phyloP scores from a whole-genome alignment of 495 filamentous ascomycete species.

The Podospora australis region DNA sequence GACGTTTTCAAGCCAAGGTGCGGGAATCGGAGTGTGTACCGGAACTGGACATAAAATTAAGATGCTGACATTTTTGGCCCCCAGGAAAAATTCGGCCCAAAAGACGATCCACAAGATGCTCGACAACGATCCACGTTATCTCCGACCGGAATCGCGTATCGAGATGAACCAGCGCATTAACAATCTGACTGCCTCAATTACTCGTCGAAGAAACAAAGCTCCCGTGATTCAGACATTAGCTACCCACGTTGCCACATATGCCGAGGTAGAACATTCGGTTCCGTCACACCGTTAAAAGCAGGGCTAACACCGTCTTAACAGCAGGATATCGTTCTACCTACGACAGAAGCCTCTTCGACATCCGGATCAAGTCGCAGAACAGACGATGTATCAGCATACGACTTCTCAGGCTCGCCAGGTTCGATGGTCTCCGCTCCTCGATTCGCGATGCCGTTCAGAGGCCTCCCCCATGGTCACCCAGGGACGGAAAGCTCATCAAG shows the following conservation, averaged over 20 bases:
- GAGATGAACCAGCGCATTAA: conserved; percentile 37
- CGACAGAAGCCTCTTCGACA: conserved; percentile 6
- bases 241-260: not conserved
- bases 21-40: not conserved
- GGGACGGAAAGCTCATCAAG: conserved; percentile 2
- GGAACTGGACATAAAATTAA: not conserved
- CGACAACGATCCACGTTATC: conserved; percentile 41
- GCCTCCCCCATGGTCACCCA: too few species aligned
- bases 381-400: conserved; percentile 11
- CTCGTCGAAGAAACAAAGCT: conserved; percentile 9
- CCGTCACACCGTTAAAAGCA: too few species aligned
- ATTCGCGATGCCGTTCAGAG: conserved; percentile 4
- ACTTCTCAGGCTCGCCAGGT: conserved; percentile 6
- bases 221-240: too few species aligned
- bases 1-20: conserved; percentile 39
- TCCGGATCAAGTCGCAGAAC: conserved; percentile 8
- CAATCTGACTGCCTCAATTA: conserved; percentile 20
- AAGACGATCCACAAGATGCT: conserved; percentile 42
- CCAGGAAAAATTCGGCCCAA: conserved; percentile 42
- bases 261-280: too few species aligned
- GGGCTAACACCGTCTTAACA: not conserved
- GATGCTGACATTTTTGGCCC: conserved; percentile 5
- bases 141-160: conserved; percentile 37
- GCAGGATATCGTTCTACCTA: conserved; percentile 2
- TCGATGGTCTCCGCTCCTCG: not conserved